phyloP scores from a whole-genome alignment of 768 basidiomycete species.

The Boletus edulis region DNA sequence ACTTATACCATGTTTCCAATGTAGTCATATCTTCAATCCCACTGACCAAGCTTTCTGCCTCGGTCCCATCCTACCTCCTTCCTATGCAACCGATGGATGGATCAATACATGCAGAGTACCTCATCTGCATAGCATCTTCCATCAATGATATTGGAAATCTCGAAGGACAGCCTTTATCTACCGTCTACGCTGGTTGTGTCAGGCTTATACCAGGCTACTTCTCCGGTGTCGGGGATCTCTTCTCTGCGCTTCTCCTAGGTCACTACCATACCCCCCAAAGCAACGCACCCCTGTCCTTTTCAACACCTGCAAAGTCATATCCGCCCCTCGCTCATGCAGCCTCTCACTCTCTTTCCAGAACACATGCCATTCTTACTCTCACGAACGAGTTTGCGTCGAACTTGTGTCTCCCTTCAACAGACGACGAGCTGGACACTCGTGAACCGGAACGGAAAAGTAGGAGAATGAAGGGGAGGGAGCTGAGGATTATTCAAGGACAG shows the following conservation, averaged over 20 bases:
- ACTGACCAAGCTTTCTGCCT: constrained; percentile 56
- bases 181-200: constrained; percentile 69
- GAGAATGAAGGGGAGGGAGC: constrained; percentile 83
- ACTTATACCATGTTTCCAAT: constrained; percentile 72
- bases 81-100: constrained; percentile 11
- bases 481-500: constrained; percentile 79
- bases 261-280: constrained; percentile 51
- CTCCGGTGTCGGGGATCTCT: constrained; percentile 95
- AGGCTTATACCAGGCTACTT: constrained; percentile 88
- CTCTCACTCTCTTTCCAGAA: constrained; percentile 68
- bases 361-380: constrained; percentile 64
- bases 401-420: constrained; percentile 55
- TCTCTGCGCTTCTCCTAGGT: constrained; percentile 87
- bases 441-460: constrained; percentile 62
- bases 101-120: constrained; percentile 35
- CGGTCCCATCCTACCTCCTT: constrained; percentile 48
- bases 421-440: constrained; percentile 70
- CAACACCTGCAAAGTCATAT: constrained; percentile 3
- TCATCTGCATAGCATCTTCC: constrained; percentile 82
- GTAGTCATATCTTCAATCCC: constrained; percentile 93
- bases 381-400: constrained; percentile 57
- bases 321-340: constrained; percentile 41
- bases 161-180: constrained; percentile 27
- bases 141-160: constrained; percentile 20
- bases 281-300: neutral